These are phyloP conservation scores for Kalmanozyma brasiliensis DNA, from an alignment of 1,284 basidiomycete genomes.

Conservation along the genomic window DNA sequence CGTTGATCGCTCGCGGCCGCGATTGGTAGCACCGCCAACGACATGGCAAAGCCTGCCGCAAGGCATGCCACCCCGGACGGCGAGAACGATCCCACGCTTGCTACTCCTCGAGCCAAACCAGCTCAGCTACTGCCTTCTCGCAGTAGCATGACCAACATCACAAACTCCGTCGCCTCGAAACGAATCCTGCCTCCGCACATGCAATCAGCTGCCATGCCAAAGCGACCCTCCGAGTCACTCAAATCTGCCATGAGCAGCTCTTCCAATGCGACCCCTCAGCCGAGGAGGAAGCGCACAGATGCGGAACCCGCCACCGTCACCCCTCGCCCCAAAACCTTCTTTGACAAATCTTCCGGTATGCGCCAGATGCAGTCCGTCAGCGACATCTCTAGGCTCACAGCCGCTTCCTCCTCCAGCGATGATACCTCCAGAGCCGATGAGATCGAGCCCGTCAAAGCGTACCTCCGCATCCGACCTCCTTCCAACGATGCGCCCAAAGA, in stretches of 20 bases:
- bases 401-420: conserved; percentile 17
- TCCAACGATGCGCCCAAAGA: conserved; percentile 29
- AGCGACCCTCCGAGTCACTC: conserved; percentile 8
- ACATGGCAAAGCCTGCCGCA: conserved; percentile 24
- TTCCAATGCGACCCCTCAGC: conserved; percentile 33
- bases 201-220: conserved; percentile 17
- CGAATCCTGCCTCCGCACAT: conserved; percentile 34
- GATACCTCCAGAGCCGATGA: conserved; percentile 22
- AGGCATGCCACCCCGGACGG: conserved; percentile 32
- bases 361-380: conserved; percentile 40
- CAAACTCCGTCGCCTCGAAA: conserved; percentile 36
- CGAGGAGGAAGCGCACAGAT: conserved; percentile 40
- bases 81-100: conserved; percentile 33
- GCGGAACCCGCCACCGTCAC: conserved; percentile 32
- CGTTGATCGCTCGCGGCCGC: not conserved
- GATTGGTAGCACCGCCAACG: not conserved
- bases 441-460: conserved; percentile 54
- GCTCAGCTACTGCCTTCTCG: conserved; percentile 14
- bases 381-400: conserved; percentile 31
- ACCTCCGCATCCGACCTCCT: conserved; percentile 61
- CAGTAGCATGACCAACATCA: conserved; percentile 43
- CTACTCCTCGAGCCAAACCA: conserved; percentile 28
- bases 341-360: conserved; percentile 10
- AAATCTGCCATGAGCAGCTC: conserved; percentile 9
- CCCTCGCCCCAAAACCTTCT: conserved; percentile 19